A percentile compares a stretch with the other conserved stretches of the same genome.
Conservation (phyloP, 352 stramenopile genomes). For the Phytophthora sp. region DNA sequence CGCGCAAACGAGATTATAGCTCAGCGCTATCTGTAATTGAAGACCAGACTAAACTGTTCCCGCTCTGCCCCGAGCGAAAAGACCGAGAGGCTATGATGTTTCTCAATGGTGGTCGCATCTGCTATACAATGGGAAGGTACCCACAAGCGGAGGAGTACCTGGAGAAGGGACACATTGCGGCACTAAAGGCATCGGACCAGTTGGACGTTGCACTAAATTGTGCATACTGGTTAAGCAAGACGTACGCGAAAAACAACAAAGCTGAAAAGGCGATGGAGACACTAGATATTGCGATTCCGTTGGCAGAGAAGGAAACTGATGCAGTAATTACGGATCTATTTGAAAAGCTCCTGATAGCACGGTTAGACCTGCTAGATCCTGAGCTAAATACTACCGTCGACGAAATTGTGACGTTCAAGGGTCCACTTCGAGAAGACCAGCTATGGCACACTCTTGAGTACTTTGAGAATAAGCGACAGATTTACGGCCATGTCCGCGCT, state of each 20-base stretch:
- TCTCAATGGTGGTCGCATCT: conserved; percentile 64
- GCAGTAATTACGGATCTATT: conserved; percentile 36
- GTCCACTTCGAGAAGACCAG: conserved; percentile 26
- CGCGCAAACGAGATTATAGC: conserved; percentile 57
- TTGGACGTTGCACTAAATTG: conserved; percentile 49
- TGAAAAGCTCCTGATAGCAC: conserved; percentile 54
- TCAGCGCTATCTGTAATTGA: conserved; percentile 60
- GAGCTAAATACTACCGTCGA: neutral
- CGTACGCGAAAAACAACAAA: conserved; percentile 41
- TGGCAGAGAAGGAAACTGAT: conserved; percentile 27
- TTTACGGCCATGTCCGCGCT: conserved; percentile 53
- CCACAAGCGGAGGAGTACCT: conserved; percentile 53
- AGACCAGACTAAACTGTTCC: conserved; percentile 54
- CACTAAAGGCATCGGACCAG: conserved; percentile 24
- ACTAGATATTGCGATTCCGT: conserved; percentile 29
- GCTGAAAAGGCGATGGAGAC: conserved; percentile 32
- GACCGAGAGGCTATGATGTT: conserved; percentile 56
- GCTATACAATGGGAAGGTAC: conserved; percentile 57
- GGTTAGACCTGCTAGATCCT: conserved; percentile 52
- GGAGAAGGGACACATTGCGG: conserved; percentile 40
- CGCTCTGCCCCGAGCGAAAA: conserved; percentile 42
- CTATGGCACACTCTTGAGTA: conserved; percentile 50
- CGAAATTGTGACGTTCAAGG: conserved; percentile 4
- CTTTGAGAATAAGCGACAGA: conserved; percentile 52
- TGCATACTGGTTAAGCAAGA: conserved; percentile 60